Percentiles rank a stretch among this genome's conserved stretches.
Evolutionary conservation across 352 stramenopile species (phyloP).

Genomic region (Phytophthora aleatoria): DNA sequence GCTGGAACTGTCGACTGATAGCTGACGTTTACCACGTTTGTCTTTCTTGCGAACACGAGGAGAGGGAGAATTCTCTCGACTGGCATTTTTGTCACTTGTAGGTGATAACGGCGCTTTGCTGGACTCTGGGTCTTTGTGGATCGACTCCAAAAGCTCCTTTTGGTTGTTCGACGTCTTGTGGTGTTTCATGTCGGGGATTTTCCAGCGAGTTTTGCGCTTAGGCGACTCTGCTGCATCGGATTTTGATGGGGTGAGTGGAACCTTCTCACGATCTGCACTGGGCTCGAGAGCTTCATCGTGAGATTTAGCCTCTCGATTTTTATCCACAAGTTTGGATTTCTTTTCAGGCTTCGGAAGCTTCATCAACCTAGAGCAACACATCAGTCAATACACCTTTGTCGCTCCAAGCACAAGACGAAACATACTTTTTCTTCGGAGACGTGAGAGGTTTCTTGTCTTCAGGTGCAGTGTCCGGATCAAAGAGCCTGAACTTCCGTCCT

Average conservation of each 20-base stretch:
- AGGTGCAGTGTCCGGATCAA: conserved; percentile 12
- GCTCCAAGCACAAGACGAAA: neutral
- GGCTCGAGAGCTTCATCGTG: conserved; percentile 13
- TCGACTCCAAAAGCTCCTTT: conserved; percentile 20
- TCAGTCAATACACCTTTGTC: neutral
- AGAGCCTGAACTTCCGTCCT: conserved; percentile 16
- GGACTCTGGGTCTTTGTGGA: conserved; percentile 7
- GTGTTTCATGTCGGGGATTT: conserved; percentile 36
- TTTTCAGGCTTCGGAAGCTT: conserved; percentile 35
- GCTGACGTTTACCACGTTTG: conserved; percentile 18
- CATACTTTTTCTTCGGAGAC: conserved; percentile 32
- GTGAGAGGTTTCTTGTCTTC: conserved; percentile 10
- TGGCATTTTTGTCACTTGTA: conserved; percentile 13
- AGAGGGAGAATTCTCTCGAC: conserved; percentile 4
- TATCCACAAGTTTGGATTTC: conserved; percentile 22
- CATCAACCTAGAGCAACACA: conserved; percentile 24
- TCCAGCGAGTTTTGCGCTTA: conserved; percentile 34
- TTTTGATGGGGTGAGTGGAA: conserved; percentile 22
- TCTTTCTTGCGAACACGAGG: conserved; percentile 6
- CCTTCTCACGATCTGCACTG: conserved; percentile 9
- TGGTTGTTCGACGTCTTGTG: conserved; percentile 27
- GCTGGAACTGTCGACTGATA: conserved; percentile 15
- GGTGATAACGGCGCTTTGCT: conserved; percentile 12
- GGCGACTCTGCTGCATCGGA: conserved; percentile 19
- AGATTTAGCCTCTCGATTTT: conserved; percentile 22